These are phyloP conservation scores for Naganishia vishniacii DNA, from an alignment of 768 basidiomycete species.

Conservation along the genomic window DNA sequence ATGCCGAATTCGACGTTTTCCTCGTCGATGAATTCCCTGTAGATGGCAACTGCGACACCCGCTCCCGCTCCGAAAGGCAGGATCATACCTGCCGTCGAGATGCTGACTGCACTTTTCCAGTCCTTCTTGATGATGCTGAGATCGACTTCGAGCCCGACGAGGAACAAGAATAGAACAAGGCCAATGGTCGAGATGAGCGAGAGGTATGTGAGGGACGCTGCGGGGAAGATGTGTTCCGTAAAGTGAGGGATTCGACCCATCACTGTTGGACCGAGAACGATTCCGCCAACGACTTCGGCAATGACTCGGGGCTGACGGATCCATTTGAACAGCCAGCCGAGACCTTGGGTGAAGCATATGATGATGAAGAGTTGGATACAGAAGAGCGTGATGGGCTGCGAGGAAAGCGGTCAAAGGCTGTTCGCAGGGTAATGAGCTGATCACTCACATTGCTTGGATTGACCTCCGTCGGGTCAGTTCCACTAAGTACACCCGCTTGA, in stretches of 20 bases:
- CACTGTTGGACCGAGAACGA: constrained; percentile 70
- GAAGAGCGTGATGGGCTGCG: constrained; percentile 46
- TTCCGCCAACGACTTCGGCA: constrained; percentile 83
- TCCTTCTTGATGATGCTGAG: constrained; percentile 64
- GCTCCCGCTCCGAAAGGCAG: constrained; percentile 78
- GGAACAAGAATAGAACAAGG: constrained; percentile 58
- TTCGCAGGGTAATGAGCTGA: constrained; percentile 71
- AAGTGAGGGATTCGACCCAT: constrained; percentile 77
- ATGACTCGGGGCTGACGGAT: constrained; percentile 89
- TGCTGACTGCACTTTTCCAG: constrained; percentile 55
- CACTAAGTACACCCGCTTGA: constrained; percentile 71
- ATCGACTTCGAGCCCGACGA: constrained; percentile 81
- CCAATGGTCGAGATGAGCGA: constrained; percentile 69
- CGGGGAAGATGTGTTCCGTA: constrained; percentile 75
- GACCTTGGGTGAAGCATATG: constrained; percentile 67
- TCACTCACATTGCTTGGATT: constrained; percentile 63
- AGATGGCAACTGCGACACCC: constrained; percentile 66
- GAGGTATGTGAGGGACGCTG: constrained; percentile 59
- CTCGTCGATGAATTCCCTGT: constrained; percentile 59
- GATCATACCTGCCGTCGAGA: constrained; percentile 65
- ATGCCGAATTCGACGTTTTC: constrained; percentile 64
- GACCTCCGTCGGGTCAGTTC: constrained; percentile 65
- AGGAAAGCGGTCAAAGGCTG: constrained; percentile 25
- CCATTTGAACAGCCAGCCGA: constrained; percentile 60
- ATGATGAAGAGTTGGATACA: constrained; percentile 62